phyloP scores from a whole-genome alignment of 1,284 basidiomycete species.

The Tylopilus orsonianus region DNA sequence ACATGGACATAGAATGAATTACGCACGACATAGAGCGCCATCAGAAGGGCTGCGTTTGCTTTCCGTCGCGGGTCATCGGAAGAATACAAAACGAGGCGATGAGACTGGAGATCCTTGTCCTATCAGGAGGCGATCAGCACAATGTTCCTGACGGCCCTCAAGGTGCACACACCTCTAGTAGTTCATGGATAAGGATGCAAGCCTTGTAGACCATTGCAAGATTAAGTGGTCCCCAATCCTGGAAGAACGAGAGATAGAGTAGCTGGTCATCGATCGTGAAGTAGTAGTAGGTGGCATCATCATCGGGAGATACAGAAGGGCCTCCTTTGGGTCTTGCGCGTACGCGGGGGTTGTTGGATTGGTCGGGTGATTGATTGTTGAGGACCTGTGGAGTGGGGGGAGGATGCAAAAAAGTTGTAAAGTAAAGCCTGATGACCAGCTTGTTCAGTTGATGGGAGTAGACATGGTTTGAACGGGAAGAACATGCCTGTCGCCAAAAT shows the following conservation, averaged over 20 bases:
- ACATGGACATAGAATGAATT: conserved; percentile 21
- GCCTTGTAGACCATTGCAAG: conserved; percentile 92
- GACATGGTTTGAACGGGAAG: not conserved
- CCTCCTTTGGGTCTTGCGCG: conserved; percentile 56
- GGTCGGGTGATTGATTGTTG: conserved; percentile 54
- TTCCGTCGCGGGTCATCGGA: conserved; percentile 83
- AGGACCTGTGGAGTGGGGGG: conserved; percentile 60
- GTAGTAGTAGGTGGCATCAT: conserved; percentile 74
- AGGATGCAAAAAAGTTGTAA: conserved; percentile 77
- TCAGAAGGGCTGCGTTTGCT: conserved; percentile 91
- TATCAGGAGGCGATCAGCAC: conserved; percentile 33
- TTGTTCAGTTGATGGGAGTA: conserved; percentile 9
- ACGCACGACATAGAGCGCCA: conserved; percentile 86
- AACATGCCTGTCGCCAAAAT: conserved; percentile 69
- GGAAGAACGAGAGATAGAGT: conserved; percentile 90
- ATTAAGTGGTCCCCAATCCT: conserved; percentile 94
- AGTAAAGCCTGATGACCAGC: conserved; percentile 60
- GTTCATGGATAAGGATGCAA: conserved; percentile 88
- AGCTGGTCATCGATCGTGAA: conserved; percentile 91
- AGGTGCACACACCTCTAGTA: conserved; percentile 63
- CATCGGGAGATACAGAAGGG: conserved; percentile 64
- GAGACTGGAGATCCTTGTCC: conserved; percentile 67
- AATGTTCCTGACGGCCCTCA: not conserved
- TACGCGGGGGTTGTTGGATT: conserved; percentile 54
- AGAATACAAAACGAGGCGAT: conserved; percentile 88